Base-by-base conservation (phyloP, 176 grass and related monocot genomes). In the Cenchrus purpureus region DNA sequence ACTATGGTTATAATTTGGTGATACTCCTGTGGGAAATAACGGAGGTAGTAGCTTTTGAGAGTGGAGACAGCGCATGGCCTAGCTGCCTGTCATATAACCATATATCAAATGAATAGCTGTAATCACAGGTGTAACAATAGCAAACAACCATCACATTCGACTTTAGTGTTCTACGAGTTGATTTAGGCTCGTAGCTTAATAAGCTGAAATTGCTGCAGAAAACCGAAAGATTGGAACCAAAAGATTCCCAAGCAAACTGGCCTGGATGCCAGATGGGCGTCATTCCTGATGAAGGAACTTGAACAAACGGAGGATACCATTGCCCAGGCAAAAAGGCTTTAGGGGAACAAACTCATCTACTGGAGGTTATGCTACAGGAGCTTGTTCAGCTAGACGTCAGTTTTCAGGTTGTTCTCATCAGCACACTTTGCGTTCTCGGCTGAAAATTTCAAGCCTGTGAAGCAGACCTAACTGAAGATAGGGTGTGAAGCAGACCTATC, bases 321-420 rank as follows among this genome's bases (percentile, higher is more conserved):
- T 82, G 10, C 17, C 40, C 60, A 13, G 64, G 65, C 65, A 68
- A 40, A 42, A 3, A 2, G 8, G 66, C 16, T 43, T 44, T 68
- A 44, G 17, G 32, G 37, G 37, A 40, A 40, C 37, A 40, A 12
- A n/a, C 1, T 77, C 37, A 29, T 46, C 56, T 28, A 9, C 62
- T 62, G 75, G 12, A 46, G 75, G 75, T 62, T 77, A 19, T 45
- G 37, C 55, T 78, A 62, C 56, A 60, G 55, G 20, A 61, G 20
- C 20, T 28, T 43, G 31, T 0, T 13, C 0, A 43, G 4, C 52
- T 32, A 10, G 28, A 14, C 31, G 10, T 53, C 15, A n/a, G 11
- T 19, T 20, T 70, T 22, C 71, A 75, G 9, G 14, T 19, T 7
- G 53, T 58, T 57, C 15, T n/a, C 73, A 56, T 37, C 16, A 34